phyloP scores from a whole-genome alignment of 2,329 filamentous ascomycete species.

The Fusarium marasasianum region DNA sequence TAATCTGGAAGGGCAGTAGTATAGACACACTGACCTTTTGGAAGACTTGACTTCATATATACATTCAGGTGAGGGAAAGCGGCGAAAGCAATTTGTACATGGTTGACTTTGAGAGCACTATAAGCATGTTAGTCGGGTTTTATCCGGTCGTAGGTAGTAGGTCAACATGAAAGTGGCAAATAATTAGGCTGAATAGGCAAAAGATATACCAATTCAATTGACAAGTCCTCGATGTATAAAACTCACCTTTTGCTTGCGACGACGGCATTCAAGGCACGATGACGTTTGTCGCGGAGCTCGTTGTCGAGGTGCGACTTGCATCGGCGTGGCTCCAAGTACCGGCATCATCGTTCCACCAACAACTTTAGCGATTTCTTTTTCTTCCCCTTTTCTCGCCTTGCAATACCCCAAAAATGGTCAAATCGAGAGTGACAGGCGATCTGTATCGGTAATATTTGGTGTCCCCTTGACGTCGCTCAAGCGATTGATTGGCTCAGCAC shows the following conservation, averaged over 20 bases:
- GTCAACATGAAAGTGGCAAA: background rate
- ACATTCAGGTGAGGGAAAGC: conserved; percentile 62
- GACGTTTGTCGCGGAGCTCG: conserved; percentile 47
- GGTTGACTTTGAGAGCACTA: conserved; percentile 65
- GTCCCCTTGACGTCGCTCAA: background rate
- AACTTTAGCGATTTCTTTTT: background rate
- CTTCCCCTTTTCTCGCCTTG: background rate
- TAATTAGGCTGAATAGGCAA: background rate
- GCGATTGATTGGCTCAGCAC: conserved; percentile 5
- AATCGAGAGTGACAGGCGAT: background rate
- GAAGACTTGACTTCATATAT: conserved; percentile 53
- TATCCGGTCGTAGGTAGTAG: no score
- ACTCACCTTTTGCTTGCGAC: conserved; percentile 62
- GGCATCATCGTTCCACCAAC: conserved; percentile 30
- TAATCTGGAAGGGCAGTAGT: background rate
- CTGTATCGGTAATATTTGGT: background rate
- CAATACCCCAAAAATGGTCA: background rate
- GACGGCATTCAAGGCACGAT: conserved; percentile 61
- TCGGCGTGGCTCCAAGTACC: conserved; percentile 27
- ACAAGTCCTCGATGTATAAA: background rate
- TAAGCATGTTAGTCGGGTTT: background rate
- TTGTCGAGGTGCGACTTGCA: conserved; percentile 32
- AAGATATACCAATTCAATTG: background rate
- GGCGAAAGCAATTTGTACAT: conserved; percentile 62
- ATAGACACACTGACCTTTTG: conserved; percentile 23